Evolutionary conservation across 2,329 filamentous ascomycete species (phyloP).

Genomic region (Hyphodiscus sp.): DNA sequence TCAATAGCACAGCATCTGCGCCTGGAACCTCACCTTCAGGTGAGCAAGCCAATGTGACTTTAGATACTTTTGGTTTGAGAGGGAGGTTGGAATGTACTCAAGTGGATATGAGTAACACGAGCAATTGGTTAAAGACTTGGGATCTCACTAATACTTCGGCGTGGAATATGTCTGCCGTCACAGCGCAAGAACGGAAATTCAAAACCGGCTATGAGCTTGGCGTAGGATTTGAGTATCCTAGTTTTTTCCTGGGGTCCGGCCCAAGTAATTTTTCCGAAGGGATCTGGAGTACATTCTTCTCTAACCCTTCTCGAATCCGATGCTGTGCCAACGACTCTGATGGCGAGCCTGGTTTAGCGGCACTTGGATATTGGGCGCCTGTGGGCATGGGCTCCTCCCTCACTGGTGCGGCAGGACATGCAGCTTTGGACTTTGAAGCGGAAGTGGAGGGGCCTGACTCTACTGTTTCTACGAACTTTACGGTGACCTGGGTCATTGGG

Average conservation of each 20-base stretch:
- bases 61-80: slow-evolving; percentile 7
- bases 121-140: slow-evolving; percentile 9
- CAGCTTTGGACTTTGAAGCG: too few species aligned
- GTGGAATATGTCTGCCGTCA: slow-evolving; percentile 8
- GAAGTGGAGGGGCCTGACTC: background rate
- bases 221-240: background rate
- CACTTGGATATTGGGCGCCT: slow-evolving; percentile 12
- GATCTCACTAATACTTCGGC: slow-evolving; percentile 9
- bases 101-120: slow-evolving; percentile 12
- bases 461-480: slow-evolving; percentile 1
- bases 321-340: slow-evolving; percentile 10
- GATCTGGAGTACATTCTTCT: background rate
- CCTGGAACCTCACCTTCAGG: background rate
- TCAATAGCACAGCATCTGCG: background rate
- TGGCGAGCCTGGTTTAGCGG: slow-evolving; percentile 3
- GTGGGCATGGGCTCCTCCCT: background rate
- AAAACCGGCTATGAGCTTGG: slow-evolving; percentile 11
- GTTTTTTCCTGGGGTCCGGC: background rate
- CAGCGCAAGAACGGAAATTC: slow-evolving; percentile 1
- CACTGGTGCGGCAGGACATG: background rate
- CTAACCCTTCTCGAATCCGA: slow-evolving; percentile 2
- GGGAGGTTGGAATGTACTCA: slow-evolving; percentile 11
- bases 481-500: slow-evolving; percentile 12
- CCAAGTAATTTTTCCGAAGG: background rate
- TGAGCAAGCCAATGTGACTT: slow-evolving; percentile 2